Base-by-base conservation (phyloP, 2,329 filamentous ascomycete genomes). In the Penicillium sp. region DNA sequence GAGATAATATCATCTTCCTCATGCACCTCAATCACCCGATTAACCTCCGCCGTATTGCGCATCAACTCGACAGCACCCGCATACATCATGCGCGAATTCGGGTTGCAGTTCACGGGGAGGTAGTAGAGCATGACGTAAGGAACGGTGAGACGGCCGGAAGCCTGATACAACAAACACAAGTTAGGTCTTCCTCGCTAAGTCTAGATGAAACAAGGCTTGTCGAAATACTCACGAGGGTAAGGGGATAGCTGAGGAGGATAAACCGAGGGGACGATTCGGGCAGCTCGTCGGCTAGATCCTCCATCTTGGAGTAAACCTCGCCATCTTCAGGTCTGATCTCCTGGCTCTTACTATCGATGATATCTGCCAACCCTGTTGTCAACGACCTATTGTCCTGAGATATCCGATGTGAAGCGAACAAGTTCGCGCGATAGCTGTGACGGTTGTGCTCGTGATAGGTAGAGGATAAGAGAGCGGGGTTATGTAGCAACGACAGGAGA, bases 101-200 rank as follows among this genome's bases (percentile, higher is more conserved):
- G 81, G 68, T 95, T 96, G 73, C 88, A 93, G 43, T 91, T 96
- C 44, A 84, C 85, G 7, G 93, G 93, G 19, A 97, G 82, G 72
- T 95, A 96, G 75, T 95, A 96, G 21, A 98, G 74, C 67, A 97
- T 80, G 40, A 96, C 88, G 68, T 98, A 98, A 9, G 93, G 93
- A 3, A 95, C 89, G 5, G 88, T 86, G 38, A 89, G 70, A 26
- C 93, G 83, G 49, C 93, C 93, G 45, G n/a, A 4, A 34, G n/a
- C n/a, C n/a, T n/a, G n/a, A n/a, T n/a, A n/a, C n/a, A n/a, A n/a
- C n/a, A n/a, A n/a, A n/a, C n/a, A n/a, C n/a, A n/a, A n/a, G n/a
- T n/a, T n/a, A n/a, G n/a, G n/a, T n/a, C n/a, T n/a, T n/a, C n/a
- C n/a, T n/a, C n/a, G n/a, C n/a, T n/a, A n/a, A n/a, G n/a, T n/a